Evolutionary conservation across 306 rosid genomes (phyloP).

Genomic region (Cucumis sativus): Cucumber_9930_V3 NC_026661.2:651001-651500

Average conservation of each 20-base stretch:
- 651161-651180: no score
- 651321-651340: not conserved
- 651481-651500: not conserved
- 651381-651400: not conserved
- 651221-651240: no score
- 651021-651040: no score
- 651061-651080: no score
- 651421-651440: not conserved
- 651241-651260: not conserved
- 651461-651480: not conserved
- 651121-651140: no score
- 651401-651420: not conserved
- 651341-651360: not conserved
- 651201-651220: no score
- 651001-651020: no score
- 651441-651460: not conserved
- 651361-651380: not conserved
- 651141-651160: no score
- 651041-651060: no score
- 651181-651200: no score
- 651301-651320: not conserved
- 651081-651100: no score
- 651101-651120: no score
- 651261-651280: not conserved
- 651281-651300: not conserved